Conservation (phyloP, 345 rosid species). For the Brassica cretica region DNA sequence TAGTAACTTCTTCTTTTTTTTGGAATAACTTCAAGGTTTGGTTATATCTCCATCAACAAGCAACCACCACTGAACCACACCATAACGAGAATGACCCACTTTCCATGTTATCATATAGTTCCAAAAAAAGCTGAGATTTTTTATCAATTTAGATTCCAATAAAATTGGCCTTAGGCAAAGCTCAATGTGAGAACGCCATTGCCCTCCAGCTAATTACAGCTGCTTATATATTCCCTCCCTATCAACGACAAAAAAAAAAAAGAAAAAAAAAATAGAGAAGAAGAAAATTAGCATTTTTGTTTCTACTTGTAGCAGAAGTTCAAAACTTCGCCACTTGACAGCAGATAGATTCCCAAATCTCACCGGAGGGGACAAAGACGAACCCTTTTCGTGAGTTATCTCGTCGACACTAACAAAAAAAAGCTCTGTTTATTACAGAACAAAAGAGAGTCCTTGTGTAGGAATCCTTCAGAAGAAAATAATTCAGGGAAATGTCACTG, state of each 20-base stretch:
- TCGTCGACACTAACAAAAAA: background rate
- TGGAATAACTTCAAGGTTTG: constrained; percentile 30
- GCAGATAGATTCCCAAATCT: constrained; percentile 1
- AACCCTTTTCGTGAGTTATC: constrained; percentile 17
- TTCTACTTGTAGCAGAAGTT: constrained; percentile 18
- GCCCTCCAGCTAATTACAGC: constrained; percentile 49
- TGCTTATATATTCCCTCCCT: constrained; percentile 22
- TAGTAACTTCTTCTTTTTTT: background rate
- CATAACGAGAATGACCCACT: constrained; percentile 40
- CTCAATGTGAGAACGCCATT: constrained; percentile 36
- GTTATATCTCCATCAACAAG: constrained; percentile 28
- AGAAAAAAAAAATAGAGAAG: background rate
- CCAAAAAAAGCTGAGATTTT: constrained; percentile 22
- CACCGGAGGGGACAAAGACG: constrained; percentile 1
- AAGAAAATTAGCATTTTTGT: constrained; percentile 2
- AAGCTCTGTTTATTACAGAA: constrained; percentile 12
- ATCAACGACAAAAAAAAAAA: constrained; percentile 21
- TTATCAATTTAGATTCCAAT: constrained; percentile 24
- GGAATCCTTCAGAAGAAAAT: background rate
- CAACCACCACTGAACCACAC: constrained; percentile 34
- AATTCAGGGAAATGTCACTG: constrained; percentile 21
- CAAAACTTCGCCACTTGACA: background rate
- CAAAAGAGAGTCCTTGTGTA: constrained; percentile 29
- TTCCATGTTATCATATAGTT: constrained; percentile 40
- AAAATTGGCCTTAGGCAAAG: constrained; percentile 24